Evolutionary conservation across 2,329 filamentous ascomycete genomes (phyloP).

Genomic region (Nothophoma quercina): DNA sequence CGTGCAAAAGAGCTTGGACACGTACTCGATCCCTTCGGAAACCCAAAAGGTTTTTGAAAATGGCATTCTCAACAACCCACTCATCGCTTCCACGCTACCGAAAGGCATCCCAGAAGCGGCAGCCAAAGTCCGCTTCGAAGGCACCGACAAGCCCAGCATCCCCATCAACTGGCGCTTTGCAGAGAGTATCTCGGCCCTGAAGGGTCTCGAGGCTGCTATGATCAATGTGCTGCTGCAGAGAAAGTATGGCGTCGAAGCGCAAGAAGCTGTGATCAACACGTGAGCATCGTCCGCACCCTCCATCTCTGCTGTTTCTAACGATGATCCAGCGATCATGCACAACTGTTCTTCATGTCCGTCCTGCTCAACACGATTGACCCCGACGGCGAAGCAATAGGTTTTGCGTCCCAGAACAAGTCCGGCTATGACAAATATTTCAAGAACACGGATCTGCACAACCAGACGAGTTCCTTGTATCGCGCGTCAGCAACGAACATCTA

Average conservation of each 20-base stretch:
- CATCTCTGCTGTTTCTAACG: neutral
- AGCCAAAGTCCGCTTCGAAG: constrained; percentile 53
- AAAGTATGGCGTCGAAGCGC: constrained; percentile 55
- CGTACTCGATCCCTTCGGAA: constrained; percentile 41
- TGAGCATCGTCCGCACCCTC: constrained; percentile 24
- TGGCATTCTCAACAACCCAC: constrained; percentile 55
- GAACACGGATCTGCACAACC: constrained; percentile 35
- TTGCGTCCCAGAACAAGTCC: constrained; percentile 15
- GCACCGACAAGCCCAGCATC: constrained; percentile 54
- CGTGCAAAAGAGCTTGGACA: neutral
- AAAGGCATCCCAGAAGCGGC: constrained; percentile 47
- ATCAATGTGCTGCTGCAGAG: constrained; percentile 54
- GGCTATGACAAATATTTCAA: constrained; percentile 37
- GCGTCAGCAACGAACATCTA: constrained; percentile 57
- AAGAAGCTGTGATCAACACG: constrained; percentile 58
- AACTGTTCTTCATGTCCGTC: constrained; percentile 54
- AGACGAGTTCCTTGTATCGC: constrained; percentile 34
- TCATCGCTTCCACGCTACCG: constrained; percentile 50
- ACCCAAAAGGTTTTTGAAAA: constrained; percentile 38
- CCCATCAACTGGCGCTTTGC: constrained; percentile 66
- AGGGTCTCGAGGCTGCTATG: constrained; percentile 58
- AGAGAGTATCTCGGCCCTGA: constrained; percentile 60
- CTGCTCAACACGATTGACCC: constrained; percentile 47
- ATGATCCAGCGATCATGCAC: constrained; percentile 51
- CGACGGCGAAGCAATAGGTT: constrained; percentile 35